Evolutionary conservation across 2,329 filamentous ascomycete genomes (phyloP).

Genomic region (Whalleya microplaca): DNA sequence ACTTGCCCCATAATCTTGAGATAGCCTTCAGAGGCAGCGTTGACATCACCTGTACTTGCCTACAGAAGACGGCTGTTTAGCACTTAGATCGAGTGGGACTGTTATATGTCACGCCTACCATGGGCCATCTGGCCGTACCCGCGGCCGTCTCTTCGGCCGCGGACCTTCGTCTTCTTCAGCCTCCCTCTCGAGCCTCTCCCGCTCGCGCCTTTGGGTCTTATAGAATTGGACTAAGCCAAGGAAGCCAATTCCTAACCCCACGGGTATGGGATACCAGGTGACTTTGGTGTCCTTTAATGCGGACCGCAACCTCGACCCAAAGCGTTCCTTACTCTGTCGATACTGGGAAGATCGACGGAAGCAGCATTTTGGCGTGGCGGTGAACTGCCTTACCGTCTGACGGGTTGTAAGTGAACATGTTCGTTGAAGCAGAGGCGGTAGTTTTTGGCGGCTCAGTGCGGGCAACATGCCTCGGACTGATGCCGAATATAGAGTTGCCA

Average conservation of each 20-base stretch:
- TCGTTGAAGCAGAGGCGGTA: slow-evolving; percentile 26
- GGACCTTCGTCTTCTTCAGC: slow-evolving; percentile 45
- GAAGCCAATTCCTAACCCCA: slow-evolving; percentile 83
- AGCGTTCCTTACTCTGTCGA: slow-evolving; percentile 44
- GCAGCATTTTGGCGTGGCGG: slow-evolving; percentile 37
- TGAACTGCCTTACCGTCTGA: slow-evolving; percentile 26
- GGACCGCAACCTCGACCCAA: slow-evolving; percentile 55
- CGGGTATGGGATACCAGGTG: slow-evolving; percentile 89
- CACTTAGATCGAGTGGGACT: slow-evolving; percentile 4
- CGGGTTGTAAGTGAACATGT: slow-evolving; percentile 24
- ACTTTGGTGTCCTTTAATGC: slow-evolving; percentile 60
- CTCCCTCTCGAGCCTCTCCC: slow-evolving; percentile 54
- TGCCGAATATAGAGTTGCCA: slow-evolving; percentile 28
- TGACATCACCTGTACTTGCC: slow-evolving; percentile 92
- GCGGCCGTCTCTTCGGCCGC: slow-evolving; percentile 55
- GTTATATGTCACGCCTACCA: slow-evolving; percentile 59
- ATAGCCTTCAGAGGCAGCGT: slow-evolving; percentile 89
- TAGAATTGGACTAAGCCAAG: slow-evolving; percentile 84
- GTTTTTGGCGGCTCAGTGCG: slow-evolving; percentile 11
- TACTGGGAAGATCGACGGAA: slow-evolving; percentile 50
- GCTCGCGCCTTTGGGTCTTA: slow-evolving; percentile 65
- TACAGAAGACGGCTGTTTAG: slow-evolving; percentile 33
- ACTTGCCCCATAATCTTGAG: slow-evolving; percentile 85
- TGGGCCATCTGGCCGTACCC: slow-evolving; percentile 80
- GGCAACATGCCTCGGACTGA: slow-evolving; percentile 24